These are phyloP conservation scores for Syzygium aromaticum DNA, from an alignment of 345 rosid species.

Conservation along the genomic window DNA sequence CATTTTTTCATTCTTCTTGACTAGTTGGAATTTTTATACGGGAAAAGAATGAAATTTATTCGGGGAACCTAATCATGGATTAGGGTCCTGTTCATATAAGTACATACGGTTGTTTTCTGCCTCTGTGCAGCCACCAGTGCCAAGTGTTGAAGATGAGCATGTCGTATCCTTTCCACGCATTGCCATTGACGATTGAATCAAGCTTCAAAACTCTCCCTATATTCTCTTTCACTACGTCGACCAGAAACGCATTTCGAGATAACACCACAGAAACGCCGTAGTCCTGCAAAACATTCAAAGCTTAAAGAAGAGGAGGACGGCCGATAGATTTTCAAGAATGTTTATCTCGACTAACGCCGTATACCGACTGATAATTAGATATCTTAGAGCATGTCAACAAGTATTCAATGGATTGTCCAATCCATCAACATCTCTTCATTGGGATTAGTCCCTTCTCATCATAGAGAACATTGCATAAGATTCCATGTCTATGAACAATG, in stretches of 20 bases:
- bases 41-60: not conserved
- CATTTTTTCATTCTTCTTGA: not conserved
- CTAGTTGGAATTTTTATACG: not conserved
- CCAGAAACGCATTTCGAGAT: slow-evolving; percentile 33
- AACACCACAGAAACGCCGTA: slow-evolving; percentile 22
- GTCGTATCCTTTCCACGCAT: slow-evolving; percentile 50
- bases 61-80: not conserved
- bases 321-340: not conserved
- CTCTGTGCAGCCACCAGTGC: slow-evolving; percentile 73
- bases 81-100: not conserved
- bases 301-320: not conserved
- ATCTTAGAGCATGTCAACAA: not conserved
- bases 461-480: not conserved
- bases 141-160: slow-evolving; percentile 50
- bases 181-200: slow-evolving; percentile 35
- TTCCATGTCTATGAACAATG: not conserved
- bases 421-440: not conserved
- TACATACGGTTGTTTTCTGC: slow-evolving; percentile 45
- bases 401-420: not conserved
- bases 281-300: slow-evolving; percentile 22
- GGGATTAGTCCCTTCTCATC: not conserved
- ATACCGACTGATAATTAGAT: not conserved
- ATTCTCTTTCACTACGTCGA: slow-evolving; percentile 36
- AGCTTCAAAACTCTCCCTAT: slow-evolving; percentile 45
- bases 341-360: not conserved